Percentiles rank a stretch among this genome's conserved stretches.
phyloP scores from a whole-genome alignment of 345 rosid species.

The Kandelia obovata region DNA sequence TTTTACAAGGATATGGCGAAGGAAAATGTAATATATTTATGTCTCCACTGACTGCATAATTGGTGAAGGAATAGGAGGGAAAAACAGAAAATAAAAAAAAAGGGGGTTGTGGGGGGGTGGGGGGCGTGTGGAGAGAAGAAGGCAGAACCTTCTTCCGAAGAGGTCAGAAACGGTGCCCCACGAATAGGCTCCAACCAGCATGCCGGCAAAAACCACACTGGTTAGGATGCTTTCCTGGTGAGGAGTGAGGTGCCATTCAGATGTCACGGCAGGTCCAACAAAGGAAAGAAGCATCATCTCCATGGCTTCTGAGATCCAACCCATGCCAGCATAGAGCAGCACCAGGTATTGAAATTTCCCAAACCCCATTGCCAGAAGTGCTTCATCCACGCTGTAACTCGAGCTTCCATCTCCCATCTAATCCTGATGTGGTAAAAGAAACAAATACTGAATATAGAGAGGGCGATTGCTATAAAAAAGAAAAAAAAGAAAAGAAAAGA shows the following conservation, averaged over 20 bases:
- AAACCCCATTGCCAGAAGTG: slow-evolving; percentile 3
- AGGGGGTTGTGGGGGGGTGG: neutral
- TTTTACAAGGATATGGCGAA: too few relatives aligned
- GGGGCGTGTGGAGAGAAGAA: too few relatives aligned
- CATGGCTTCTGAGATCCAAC: slow-evolving; percentile 14
- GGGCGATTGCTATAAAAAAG: too few relatives aligned
- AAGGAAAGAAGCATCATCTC: slow-evolving; percentile 17
- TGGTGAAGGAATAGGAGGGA: too few relatives aligned
- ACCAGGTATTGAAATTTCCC: slow-evolving; percentile 3
- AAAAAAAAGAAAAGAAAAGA: too few relatives aligned
- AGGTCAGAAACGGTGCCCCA: slow-evolving; percentile 10
- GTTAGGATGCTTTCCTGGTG: slow-evolving; percentile 6
- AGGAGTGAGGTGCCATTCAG: slow-evolving; percentile 4
- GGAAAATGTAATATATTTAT: too few relatives aligned
- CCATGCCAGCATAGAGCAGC: slow-evolving; percentile 8
- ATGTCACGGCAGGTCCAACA: slow-evolving; percentile 6
- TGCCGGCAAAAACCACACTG: slow-evolving; percentile 12
- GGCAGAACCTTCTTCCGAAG: slow-evolving; percentile 3
- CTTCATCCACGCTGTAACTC: slow-evolving; percentile 9
- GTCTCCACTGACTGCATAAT: too few relatives aligned
- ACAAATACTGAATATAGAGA: too few relatives aligned
- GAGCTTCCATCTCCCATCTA: neutral
- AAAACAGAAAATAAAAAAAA: too few relatives aligned
- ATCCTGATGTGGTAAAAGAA: too few relatives aligned
- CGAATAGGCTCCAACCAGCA: slow-evolving; percentile 11